Base-by-base conservation (phyloP, 805 yeast genomes). In the Starmerella sirachaensis region DNA sequence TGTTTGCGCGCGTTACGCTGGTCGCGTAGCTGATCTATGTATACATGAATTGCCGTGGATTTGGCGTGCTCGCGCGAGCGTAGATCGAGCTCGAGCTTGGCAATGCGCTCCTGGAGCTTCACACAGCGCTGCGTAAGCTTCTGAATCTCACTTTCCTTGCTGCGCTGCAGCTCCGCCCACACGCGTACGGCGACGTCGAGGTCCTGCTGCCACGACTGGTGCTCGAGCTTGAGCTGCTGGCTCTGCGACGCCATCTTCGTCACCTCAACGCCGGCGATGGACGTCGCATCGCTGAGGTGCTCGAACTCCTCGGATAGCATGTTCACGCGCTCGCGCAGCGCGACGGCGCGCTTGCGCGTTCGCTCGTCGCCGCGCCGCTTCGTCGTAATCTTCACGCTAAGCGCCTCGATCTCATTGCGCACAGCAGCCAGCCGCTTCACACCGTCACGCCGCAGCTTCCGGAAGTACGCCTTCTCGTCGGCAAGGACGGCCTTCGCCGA, bases 361-460 rank as follows among this genome's bases (percentile, higher is more conserved):
- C 48, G 45, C 27, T 45, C 48, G 37, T 45, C 48, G n/a, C 40
- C 23, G 17, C 31, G 26, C 13, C 36, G 41, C 31, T 42, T 42
- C 17, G 43, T 11, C 13, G 29, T 34, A 10, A 39, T 18, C 23
- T 45, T 45, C 13, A 33, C 22, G 12, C 16, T n/a, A 29, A 30
- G 18, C 12, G 39, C 21, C 10, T 42, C 48, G 18, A 34, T 39
- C 18, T 45, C 48, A 24, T 32, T 38, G 17, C 40, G 32, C 28
- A 39, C 17, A 6, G 17, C 19, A 5, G 41, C 29, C 20, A 38
- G 36, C 30, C 29, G 27, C 25, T 42, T 42, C 29, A 33, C 7
- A 26, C 38, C n/a, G 29, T 45, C 48, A 13, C 35, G 37, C 7
- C 38, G 26, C n/a, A 22, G 13, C 34, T 42, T 42, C 10, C 48